Base-by-base conservation (phyloP, 2,329 filamentous ascomycete species). In the Microdochium bolleyi region DNA sequence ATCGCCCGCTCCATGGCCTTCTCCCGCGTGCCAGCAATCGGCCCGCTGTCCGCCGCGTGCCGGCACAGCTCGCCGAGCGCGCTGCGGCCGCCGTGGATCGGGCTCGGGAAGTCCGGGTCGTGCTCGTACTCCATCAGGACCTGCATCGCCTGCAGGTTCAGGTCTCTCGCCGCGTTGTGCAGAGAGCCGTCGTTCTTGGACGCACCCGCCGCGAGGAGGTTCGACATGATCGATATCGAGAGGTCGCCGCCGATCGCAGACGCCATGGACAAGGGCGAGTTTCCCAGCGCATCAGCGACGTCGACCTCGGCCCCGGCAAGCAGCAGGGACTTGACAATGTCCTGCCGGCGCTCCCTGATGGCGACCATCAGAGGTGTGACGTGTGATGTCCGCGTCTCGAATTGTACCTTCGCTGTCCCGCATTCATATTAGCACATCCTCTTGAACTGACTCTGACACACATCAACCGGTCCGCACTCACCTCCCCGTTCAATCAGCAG, bases 31-130 rank as follows among this genome's bases (percentile, higher is more conserved):
- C 71, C 62, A 0, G 71, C 73, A 34, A 80, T 68, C 14, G 73
- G 68, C 2, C 69, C 70, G 0, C 64, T 65, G 52, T 76, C 71
- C 1, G 78, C 75, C 0, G 78, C 78, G 52, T 78, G 77, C 7
- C 82, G 68, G 54, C 83, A 87, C 2, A 87, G 67, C 55, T 88
- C 84, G 0, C 78, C 83, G 0, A 88, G 69, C 0, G 83, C 82
- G 54, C 77, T 84, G 48, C 84, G 76, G 0, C 84, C 84, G 16
- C 74, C 75, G 57, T 87, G 83, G 1, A 83, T 67, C 3, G 78
- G 74, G 51, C 80, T 85, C 0, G 84, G 83, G 52, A 85, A 87
- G 60, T 87, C 83, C 0, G 81, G 73, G 16, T 85, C 79, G 54
- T 87, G 84, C 1, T 77, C 79, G 55, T 78, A 70, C 48, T 83